Evolutionary conservation across 164 flowering plant species (phyloP).

Genomic region (Liquidambar formosana): DNA sequence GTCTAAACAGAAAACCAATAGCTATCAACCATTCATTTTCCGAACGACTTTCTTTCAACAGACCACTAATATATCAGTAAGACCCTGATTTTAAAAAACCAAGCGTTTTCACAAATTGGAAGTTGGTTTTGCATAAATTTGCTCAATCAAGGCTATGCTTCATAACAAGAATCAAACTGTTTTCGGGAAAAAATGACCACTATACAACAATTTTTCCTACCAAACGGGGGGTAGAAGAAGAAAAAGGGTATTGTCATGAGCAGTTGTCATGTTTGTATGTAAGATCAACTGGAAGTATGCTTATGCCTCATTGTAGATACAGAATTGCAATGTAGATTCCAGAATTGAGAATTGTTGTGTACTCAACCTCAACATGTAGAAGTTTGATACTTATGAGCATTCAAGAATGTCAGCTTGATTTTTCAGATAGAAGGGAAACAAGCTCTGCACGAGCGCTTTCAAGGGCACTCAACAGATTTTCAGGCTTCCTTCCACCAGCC

Average conservation of each 20-base stretch:
- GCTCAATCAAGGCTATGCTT: not conserved
- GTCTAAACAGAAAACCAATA: too few relatives aligned
- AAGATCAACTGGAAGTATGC: too few relatives aligned
- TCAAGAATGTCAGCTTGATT: conserved; percentile 34
- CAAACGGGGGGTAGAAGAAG: not conserved
- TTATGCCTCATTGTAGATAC: too few relatives aligned
- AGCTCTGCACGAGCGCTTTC: conserved; percentile 76
- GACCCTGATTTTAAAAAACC: too few relatives aligned
- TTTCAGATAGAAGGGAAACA: conserved; percentile 41
- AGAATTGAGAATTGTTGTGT: not conserved
- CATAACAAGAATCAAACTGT: not conserved
- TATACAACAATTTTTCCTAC: not conserved
- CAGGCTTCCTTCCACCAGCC: conserved; percentile 94
- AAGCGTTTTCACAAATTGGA: not conserved
- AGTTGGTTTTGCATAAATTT: not conserved
- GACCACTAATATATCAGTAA: too few relatives aligned
- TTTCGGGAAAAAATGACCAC: not conserved
- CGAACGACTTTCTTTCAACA: too few relatives aligned
- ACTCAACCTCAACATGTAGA: not conserved
- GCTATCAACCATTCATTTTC: too few relatives aligned
- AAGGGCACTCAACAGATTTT: conserved; percentile 67
- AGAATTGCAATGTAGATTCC: not conserved
- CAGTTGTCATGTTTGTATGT: not conserved
- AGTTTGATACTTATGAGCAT: not conserved
- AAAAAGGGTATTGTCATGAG: not conserved